Evolutionary conservation across 1,284 basidiomycete genomes (phyloP).

Genomic region (Hypsizygus ulmarius): DNA sequence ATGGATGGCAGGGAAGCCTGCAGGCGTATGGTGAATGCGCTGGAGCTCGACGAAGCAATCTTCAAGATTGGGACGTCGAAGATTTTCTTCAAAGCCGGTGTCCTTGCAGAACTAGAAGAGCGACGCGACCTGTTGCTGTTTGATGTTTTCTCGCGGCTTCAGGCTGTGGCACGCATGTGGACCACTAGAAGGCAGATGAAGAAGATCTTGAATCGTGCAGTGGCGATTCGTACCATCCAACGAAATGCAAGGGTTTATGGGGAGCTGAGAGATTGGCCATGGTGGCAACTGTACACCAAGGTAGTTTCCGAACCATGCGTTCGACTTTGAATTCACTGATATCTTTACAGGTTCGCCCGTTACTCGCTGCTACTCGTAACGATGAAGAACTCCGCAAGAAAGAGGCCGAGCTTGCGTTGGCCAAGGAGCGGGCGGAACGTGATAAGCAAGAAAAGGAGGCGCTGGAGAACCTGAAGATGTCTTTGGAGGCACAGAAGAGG

Average conservation of each 20-base stretch:
- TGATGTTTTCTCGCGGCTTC: constrained; percentile 87
- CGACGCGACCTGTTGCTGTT: constrained; percentile 84
- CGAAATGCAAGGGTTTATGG: constrained; percentile 92
- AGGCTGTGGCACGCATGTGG: constrained; percentile 84
- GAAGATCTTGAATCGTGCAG: constrained; percentile 92
- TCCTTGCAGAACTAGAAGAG: constrained; percentile 97
- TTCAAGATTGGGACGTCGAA: constrained; percentile 97
- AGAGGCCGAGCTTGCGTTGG: constrained; percentile 80
- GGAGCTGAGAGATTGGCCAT: constrained; percentile 92
- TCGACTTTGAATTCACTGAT: constrained; percentile 7
- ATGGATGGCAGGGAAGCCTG: constrained; percentile 98
- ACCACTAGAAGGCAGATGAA: constrained; percentile 89
- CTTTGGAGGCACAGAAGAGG: constrained; percentile 78
- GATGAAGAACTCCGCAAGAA: constrained; percentile 92
- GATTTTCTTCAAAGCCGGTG: constrained; percentile 99
- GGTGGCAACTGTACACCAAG: constrained; percentile 99
- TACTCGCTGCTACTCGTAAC: constrained; percentile 88
- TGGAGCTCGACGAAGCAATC: constrained; percentile 83
- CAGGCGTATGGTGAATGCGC: constrained; percentile 86
- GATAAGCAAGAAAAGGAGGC: constrained; percentile 80
- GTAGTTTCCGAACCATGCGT: constrained; percentile 28
- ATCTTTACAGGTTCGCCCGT: constrained; percentile 72
- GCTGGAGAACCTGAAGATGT: constrained; percentile 76
- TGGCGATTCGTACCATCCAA: constrained; percentile 91
- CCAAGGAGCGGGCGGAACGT: constrained; percentile 83